These are phyloP conservation scores for Choiromyces venosus DNA, from an alignment of 495 filamentous ascomycete species.

Conservation along the genomic window DNA sequence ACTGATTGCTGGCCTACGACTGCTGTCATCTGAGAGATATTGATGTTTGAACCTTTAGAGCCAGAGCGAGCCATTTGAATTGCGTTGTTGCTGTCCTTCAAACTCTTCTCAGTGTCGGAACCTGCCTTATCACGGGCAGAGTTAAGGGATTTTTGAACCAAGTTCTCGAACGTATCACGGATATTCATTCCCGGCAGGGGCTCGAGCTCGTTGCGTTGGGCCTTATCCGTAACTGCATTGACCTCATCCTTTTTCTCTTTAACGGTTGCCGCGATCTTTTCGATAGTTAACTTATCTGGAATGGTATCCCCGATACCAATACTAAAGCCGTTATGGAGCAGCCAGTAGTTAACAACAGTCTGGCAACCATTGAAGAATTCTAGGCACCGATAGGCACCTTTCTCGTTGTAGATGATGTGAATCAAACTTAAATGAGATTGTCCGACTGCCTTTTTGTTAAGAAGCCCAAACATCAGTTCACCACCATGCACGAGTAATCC, in stretches of 20 bases:
- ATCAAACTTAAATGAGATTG: conserved; percentile 80
- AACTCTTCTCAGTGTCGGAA: conserved; percentile 77
- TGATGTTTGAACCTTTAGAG: conserved; percentile 96
- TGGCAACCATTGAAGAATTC: conserved; percentile 94
- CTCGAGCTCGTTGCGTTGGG: conserved; percentile 80
- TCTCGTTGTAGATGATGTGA: conserved; percentile 94
- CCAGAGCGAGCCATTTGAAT: conserved; percentile 92
- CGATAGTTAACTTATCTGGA: conserved; percentile 74
- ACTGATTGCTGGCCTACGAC: conserved; percentile 96
- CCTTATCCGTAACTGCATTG: conserved; percentile 61
- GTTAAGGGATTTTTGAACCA: conserved; percentile 88
- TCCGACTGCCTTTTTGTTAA: conserved; percentile 91
- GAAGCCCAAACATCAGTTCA: conserved; percentile 80
- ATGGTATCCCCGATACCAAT: conserved; percentile 99
- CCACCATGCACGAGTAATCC: conserved; percentile 78
- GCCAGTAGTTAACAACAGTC: conserved; percentile 90
- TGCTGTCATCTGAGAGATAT: conserved; percentile 98
- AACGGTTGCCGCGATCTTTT: conserved; percentile 74
- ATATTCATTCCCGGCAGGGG: conserved; percentile 93
- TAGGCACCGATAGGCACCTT: conserved; percentile 74
- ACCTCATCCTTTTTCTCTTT: conserved; percentile 74
- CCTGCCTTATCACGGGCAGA: conserved; percentile 93
- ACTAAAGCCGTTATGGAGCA: conserved; percentile 95
- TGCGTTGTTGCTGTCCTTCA: conserved; percentile 94
- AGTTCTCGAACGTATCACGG: conserved; percentile 93